Evolutionary conservation across 768 basidiomycete genomes (phyloP).

Genomic region (Suillus spraguei): DNA sequence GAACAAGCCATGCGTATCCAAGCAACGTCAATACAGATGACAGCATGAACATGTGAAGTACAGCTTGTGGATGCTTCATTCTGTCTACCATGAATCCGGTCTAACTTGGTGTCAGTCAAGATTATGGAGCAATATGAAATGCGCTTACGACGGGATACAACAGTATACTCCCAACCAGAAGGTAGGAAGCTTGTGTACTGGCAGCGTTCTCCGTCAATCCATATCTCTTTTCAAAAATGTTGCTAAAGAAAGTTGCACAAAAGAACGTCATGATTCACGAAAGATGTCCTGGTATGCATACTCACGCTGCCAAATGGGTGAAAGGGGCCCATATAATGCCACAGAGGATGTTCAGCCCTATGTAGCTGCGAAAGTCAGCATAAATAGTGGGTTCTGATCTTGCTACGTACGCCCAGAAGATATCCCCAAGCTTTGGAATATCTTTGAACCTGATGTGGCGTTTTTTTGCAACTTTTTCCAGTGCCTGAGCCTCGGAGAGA

Average conservation of each 20-base stretch:
- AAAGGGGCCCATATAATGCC: constrained; percentile 81
- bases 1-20: constrained; percentile 67
- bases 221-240: constrained; percentile 73
- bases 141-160: constrained; percentile 67
- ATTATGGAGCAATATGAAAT: not conserved
- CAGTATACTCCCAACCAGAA: constrained; percentile 68
- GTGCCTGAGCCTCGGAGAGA: constrained; percentile 59
- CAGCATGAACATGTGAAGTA: constrained; percentile 57
- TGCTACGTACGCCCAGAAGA: constrained; percentile 71
- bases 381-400: not conserved
- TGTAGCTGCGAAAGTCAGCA: constrained; percentile 49
- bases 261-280: constrained; percentile 11
- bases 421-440: constrained; percentile 68
- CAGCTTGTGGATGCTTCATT: constrained; percentile 56
- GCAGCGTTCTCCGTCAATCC: constrained; percentile 59
- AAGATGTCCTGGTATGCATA: constrained; percentile 9
- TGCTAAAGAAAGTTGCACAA: constrained; percentile 41
- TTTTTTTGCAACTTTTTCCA: constrained; percentile 68
- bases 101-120: constrained; percentile 33
- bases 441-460: constrained; percentile 60
- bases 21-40: constrained; percentile 62
- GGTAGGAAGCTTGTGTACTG: constrained; percentile 66
- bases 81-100: constrained; percentile 68
- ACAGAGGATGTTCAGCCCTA: constrained; percentile 74
- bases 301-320: constrained; percentile 74